phyloP scores from a whole-genome alignment of 2,329 filamentous ascomycete species.

The Cladosporium colombiae region DNA sequence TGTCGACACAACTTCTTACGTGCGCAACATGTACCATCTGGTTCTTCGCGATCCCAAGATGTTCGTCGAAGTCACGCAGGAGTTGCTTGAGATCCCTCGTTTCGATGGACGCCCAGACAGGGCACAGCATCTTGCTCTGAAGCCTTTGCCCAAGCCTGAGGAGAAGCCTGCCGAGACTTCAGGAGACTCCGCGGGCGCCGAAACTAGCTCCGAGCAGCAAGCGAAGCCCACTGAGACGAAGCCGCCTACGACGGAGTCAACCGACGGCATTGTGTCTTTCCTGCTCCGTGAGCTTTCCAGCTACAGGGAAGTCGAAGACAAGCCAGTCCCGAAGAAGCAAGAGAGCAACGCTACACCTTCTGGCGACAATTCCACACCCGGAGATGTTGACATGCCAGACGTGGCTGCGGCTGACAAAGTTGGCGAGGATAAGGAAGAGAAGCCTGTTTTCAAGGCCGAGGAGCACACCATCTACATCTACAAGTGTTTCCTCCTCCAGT shows the following conservation, averaged over 20 bases:
- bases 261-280: slow-evolving; percentile 94
- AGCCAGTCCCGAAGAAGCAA: slow-evolving; percentile 55
- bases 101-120: slow-evolving; percentile 57
- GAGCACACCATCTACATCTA: slow-evolving; percentile 97
- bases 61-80: slow-evolving; percentile 85
- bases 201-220: slow-evolving; percentile 47
- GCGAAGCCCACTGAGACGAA: slow-evolving; percentile 71
- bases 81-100: slow-evolving; percentile 72
- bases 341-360: slow-evolving; percentile 46
- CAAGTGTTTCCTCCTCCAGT: slow-evolving; percentile 90
- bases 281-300: slow-evolving; percentile 87
- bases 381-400: slow-evolving; percentile 55
- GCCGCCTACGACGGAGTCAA: slow-evolving; percentile 82
- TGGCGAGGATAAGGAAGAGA: slow-evolving; percentile 57
- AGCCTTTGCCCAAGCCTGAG: slow-evolving; percentile 31
- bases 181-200: slow-evolving; percentile 45
- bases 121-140: slow-evolving; percentile 56
- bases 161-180: slow-evolving; percentile 8
- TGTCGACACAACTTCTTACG: slow-evolving; percentile 70
- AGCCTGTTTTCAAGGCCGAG: slow-evolving; percentile 81
- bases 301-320: slow-evolving; percentile 90
- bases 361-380: slow-evolving; percentile 37
- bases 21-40: slow-evolving; percentile 75
- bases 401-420: slow-evolving; percentile 30
- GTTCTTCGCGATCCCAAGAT: slow-evolving; percentile 79